phyloP scores from a whole-genome alignment of 805 yeast species.

The Kodamaea nitidulidarum region DNA sequence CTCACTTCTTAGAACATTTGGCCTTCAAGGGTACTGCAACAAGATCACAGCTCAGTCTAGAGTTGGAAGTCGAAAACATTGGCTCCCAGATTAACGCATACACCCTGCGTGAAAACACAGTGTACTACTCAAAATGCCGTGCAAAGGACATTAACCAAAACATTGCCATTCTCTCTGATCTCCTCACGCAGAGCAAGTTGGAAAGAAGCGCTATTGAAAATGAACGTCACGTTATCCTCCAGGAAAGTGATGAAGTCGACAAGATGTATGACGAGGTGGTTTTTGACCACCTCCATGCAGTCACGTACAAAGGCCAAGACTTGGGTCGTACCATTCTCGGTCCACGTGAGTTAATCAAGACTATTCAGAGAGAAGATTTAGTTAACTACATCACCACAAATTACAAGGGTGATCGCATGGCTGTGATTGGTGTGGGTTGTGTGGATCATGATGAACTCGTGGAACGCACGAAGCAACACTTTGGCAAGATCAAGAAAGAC shows the following conservation, averaged over 20 bases:
- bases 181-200: slow-evolving; percentile 78
- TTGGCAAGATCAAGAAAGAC: slow-evolving; percentile 61
- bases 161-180: slow-evolving; percentile 84
- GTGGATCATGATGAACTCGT: slow-evolving; percentile 86
- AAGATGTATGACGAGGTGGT: slow-evolving; percentile 98
- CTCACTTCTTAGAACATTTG: slow-evolving; percentile 94
- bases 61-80: slow-evolving; percentile 89
- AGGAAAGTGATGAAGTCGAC: slow-evolving; percentile 97
- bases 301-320: slow-evolving; percentile 85
- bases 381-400: slow-evolving; percentile 75
- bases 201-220: slow-evolving; percentile 85
- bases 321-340: slow-evolving; percentile 96
- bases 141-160: slow-evolving; percentile 77
- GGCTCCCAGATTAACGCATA: slow-evolving; percentile 99
- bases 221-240: slow-evolving; percentile 92
- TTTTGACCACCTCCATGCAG: slow-evolving; percentile 92
- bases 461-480: slow-evolving; percentile 65
- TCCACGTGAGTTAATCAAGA: slow-evolving; percentile 81
- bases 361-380: slow-evolving; percentile 73
- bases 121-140: slow-evolving; percentile 88
- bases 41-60: slow-evolving; percentile 78
- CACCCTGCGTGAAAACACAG: slow-evolving; percentile 96
- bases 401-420: slow-evolving; percentile 97
- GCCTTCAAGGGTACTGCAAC: slow-evolving; percentile 91
- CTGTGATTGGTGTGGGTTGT: slow-evolving; percentile 93